Base-by-base conservation (phyloP, 345 rosid species). In the Populus simonii region DNA sequence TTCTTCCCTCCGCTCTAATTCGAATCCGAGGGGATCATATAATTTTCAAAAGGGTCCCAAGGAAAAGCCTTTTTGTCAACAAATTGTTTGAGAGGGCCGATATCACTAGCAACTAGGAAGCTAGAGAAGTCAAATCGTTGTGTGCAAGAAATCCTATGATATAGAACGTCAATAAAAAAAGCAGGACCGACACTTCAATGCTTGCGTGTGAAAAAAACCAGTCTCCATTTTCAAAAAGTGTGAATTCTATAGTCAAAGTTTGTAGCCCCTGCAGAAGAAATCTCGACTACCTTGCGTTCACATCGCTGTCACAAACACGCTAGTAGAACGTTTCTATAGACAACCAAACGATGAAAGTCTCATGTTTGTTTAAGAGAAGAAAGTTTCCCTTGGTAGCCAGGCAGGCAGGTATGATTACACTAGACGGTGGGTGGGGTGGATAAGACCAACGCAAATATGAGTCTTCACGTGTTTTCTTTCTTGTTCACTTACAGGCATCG, bases 141-240 rank as follows among this genome's bases (percentile, higher is more conserved):
- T 22, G 23, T 33, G 75, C 27, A 36, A 74, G 68, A 73, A 62
- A 74, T 36, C 43, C 69, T 15, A 0, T 16, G n/a, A 41, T 18
- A 23, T 18, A 23, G 9, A 25, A 31, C 9, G 8, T 25, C 13
- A 36, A 35, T 45, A 78, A 55, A 74, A 78, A 55, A 74, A 27
- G 59, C 66, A 70, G 76, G 67, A 71, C 81, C 83, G 85, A 85
- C 84, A 75, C 62, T 15, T 47, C 80, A 79, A 80, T 72, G 70
- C 80, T 79, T 76, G 81, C 82, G 71, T 78, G 83, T 77, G 22
- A 66, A 74, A 71, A 38, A 78, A 76, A 38, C 38, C 45, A 73
- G 61, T 35, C 8, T 3, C 16, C 13, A 68, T 3, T 53, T 7
- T 80, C 33, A 15, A 59, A 72, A 61, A 49, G 27, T 13, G 16